Conservation (phyloP, 352 stramenopile genomes). For the Phytopythium aichiense region DNA sequence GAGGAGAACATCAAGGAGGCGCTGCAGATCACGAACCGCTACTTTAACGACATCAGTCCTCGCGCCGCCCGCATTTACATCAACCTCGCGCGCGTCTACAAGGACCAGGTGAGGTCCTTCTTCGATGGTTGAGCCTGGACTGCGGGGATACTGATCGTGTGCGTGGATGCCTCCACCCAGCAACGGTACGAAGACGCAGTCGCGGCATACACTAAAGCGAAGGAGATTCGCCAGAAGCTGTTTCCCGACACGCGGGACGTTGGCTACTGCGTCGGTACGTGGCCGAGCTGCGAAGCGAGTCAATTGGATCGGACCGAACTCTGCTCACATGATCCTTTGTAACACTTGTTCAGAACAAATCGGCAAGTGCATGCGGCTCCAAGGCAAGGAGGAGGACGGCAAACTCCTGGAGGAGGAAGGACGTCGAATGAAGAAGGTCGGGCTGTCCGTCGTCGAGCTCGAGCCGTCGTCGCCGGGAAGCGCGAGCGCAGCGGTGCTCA, state of each 20-base stretch:
- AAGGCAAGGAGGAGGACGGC: slow-evolving; percentile 65
- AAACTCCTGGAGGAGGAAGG: slow-evolving; percentile 45
- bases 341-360: slow-evolving; percentile 57
- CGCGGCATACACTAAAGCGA: slow-evolving; percentile 56
- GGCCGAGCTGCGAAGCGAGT: background rate
- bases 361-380: slow-evolving; percentile 56
- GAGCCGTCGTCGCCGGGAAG: slow-evolving; percentile 9
- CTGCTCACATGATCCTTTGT: background rate
- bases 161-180: slow-evolving; percentile 10
- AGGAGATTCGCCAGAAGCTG: slow-evolving; percentile 69
- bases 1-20: slow-evolving; percentile 76
- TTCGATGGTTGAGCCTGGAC: background rate
- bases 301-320: background rate
- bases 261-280: slow-evolving; percentile 68
- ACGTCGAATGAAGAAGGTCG: slow-evolving; percentile 57
- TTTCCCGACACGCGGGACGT: slow-evolving; percentile 73
- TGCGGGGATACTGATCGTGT: background rate
- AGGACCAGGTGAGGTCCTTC: slow-evolving; percentile 44
- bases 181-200: slow-evolving; percentile 71
- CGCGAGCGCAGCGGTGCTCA: background rate
- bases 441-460: slow-evolving; percentile 34
- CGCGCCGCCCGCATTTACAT: slow-evolving; percentile 68
- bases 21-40: slow-evolving; percentile 68
- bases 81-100: slow-evolving; percentile 74
- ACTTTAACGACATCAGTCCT: slow-evolving; percentile 76